phyloP scores from a whole-genome alignment of 371 early-diverging fungal species.

The Rhizopus arrhizus region DNA sequence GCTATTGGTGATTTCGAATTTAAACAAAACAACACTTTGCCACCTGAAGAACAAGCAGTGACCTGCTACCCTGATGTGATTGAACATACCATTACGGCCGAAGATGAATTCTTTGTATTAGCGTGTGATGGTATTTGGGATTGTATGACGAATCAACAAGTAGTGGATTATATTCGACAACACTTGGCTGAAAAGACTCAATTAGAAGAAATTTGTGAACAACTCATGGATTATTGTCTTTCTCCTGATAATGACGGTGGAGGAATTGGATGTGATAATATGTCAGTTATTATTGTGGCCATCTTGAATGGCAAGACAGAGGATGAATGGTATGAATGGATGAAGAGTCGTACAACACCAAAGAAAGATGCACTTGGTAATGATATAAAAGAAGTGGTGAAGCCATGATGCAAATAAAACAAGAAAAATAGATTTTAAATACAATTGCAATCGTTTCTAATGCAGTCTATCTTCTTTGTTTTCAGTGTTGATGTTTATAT shows the following conservation, averaged over 20 bases:
- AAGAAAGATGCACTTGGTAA: slow-evolving; percentile 37
- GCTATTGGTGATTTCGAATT: slow-evolving; percentile 96
- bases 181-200: slow-evolving; percentile 56
- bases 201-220: slow-evolving; percentile 80
- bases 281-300: slow-evolving; percentile 93
- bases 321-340: slow-evolving; percentile 72
- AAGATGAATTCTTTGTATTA: slow-evolving; percentile 87
- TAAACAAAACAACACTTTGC: slow-evolving; percentile 73
- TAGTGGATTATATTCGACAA: slow-evolving; percentile 76
- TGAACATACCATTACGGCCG: slow-evolving; percentile 57
- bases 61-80: slow-evolving; percentile 82
- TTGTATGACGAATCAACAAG: slow-evolving; percentile 90
- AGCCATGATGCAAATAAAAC: too few species aligned
- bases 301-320: slow-evolving; percentile 74
- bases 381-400: slow-evolving; percentile 11
- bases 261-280: slow-evolving; percentile 97
- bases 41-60: slow-evolving; percentile 86
- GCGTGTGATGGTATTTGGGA: slow-evolving; percentile 99
- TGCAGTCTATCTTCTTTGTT: too few species aligned
- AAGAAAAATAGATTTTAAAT: background rate
- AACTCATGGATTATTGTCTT: slow-evolving; percentile 88
- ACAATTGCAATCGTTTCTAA: too few species aligned
- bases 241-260: slow-evolving; percentile 79
- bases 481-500: too few species aligned
- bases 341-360: slow-evolving; percentile 29